phyloP scores from a whole-genome alignment of 257 asterid genomes.

The Misopates orontium region DNA sequence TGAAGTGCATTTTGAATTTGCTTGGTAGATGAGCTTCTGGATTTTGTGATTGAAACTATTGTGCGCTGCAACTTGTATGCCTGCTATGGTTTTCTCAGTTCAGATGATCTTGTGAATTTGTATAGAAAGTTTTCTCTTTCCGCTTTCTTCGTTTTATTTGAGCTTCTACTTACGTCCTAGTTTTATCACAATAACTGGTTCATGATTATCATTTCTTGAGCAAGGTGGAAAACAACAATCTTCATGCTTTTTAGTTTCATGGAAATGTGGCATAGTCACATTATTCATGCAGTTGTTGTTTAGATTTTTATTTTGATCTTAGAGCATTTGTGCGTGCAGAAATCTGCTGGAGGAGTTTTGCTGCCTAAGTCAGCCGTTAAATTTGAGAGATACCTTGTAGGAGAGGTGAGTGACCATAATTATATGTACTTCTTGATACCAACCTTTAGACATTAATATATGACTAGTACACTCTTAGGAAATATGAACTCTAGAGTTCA shows the following conservation, averaged over 20 bases:
- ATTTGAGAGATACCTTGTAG: conserved; percentile 82
- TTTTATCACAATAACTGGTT: no score
- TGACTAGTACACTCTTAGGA: not conserved
- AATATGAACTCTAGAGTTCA: not conserved
- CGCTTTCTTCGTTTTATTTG: not conserved
- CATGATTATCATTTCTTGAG: not conserved
- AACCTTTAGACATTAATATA: no score
- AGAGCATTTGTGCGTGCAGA: conserved; percentile 43
- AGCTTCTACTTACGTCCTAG: not conserved
- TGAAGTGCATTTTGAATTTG: no score
- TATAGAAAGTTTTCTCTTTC: not conserved
- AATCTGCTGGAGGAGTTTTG: conserved; percentile 94
- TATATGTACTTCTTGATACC: no score
- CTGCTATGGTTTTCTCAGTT: no score
- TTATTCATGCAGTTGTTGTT: not conserved
- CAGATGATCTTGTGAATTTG: not conserved
- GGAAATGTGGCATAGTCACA: not conserved
- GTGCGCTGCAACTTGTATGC: no score
- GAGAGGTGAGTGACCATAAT: conserved; percentile 64
- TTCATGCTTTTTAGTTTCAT: not conserved
- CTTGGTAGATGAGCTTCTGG: not conserved
- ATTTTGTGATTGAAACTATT: no score
- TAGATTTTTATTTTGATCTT: conserved; percentile 18
- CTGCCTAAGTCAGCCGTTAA: conserved; percentile 90
- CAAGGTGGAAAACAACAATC: no score